These are phyloP conservation scores for Tephrocybe sp. DNA, from an alignment of 768 basidiomycete species.

Conservation along the genomic window DNA sequence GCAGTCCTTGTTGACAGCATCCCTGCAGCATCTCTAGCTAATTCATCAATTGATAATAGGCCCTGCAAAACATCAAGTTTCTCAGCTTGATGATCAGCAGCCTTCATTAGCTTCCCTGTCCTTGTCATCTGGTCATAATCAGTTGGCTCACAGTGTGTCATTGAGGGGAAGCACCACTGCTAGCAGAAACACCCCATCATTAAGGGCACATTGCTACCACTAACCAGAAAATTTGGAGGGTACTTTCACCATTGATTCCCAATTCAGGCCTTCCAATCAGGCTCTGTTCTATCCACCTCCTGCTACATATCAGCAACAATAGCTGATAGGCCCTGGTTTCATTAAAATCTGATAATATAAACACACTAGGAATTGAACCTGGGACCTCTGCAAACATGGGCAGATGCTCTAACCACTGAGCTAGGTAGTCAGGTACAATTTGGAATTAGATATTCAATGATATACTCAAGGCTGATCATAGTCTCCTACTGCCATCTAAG, in stretches of 20 bases:
- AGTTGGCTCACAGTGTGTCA: conserved; percentile 69
- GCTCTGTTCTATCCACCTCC: conserved; percentile 57
- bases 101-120: conserved; percentile 47
- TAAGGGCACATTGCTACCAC: conserved; percentile 63
- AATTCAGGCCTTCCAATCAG: conserved; percentile 42
- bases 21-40: conserved; percentile 48
- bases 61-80: conserved; percentile 51
- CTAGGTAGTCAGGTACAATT: too few relatives aligned
- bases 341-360: too few relatives aligned
- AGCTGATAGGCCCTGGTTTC: conserved; percentile 34
- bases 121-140: conserved; percentile 48
- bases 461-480: too few relatives aligned
- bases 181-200: conserved; percentile 34
- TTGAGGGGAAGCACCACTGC: conserved; percentile 49
- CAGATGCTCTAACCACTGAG: too few relatives aligned
- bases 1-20: conserved; percentile 35
- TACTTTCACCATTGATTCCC: conserved; percentile 40
- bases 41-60: conserved; percentile 49
- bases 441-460: too few relatives aligned
- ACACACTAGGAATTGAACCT: too few relatives aligned
- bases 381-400: too few relatives aligned
- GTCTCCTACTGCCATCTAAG: too few relatives aligned
- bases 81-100: conserved; percentile 65
- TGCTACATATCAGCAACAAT: conserved; percentile 58
- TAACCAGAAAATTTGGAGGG: conserved; percentile 68